Conservation (phyloP, 2,329 filamentous ascomycete species). For the Aureobasidium sp. region DNA sequence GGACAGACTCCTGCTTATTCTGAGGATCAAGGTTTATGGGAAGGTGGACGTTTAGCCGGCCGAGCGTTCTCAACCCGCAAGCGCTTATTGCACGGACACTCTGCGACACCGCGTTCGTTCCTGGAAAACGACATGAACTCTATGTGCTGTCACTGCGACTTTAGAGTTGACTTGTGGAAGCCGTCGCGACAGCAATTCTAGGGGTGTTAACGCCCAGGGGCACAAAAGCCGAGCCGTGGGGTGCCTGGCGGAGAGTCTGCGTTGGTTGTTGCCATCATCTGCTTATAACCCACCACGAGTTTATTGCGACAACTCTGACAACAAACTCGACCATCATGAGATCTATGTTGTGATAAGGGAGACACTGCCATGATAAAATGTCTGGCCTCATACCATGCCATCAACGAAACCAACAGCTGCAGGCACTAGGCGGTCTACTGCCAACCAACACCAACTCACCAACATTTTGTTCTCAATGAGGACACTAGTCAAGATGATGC, state of each 20-base stretch:
- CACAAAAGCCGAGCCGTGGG: not conserved
- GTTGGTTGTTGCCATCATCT: not conserved
- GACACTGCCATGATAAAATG: not conserved
- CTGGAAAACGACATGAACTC: not conserved
- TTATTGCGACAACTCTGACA: not conserved
- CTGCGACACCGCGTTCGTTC: not conserved
- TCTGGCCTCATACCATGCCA: not conserved
- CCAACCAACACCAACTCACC: slow-evolving; percentile 5
- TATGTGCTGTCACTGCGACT: not conserved
- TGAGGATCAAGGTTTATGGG: not conserved
- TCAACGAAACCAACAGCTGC: not conserved
- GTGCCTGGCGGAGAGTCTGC: not conserved
- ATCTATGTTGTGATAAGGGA: not conserved
- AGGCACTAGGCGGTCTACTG: not conserved
- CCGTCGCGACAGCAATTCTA: too few relatives aligned
- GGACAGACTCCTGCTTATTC: not conserved
- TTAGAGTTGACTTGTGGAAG: too few relatives aligned
- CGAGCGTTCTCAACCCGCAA: too few relatives aligned
- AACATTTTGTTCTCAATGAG: not conserved
- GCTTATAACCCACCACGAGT: not conserved
- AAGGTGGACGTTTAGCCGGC: not conserved
- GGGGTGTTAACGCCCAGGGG: not conserved
- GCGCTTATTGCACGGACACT: not conserved
- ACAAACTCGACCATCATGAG: not conserved
- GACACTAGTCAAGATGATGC: not conserved